Conservation (phyloP, 768 basidiomycete genomes). For the Dioszegia aurantiaca region DNA sequence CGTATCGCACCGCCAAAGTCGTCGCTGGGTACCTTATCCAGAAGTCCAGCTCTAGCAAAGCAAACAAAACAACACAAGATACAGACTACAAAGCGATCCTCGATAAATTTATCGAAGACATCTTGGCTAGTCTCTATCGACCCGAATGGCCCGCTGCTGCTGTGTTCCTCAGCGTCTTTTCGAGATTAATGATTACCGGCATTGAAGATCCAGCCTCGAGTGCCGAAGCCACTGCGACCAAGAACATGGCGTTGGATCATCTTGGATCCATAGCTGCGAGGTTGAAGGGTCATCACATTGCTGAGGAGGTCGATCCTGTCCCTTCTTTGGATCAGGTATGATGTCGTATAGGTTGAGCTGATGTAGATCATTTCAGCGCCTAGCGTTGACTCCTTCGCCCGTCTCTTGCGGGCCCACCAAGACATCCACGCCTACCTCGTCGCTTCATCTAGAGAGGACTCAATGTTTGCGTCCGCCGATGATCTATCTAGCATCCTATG, state of each 20-base stretch:
- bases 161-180: slow-evolving; percentile 72
- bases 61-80: slow-evolving; percentile 86
- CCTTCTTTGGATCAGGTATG: slow-evolving; percentile 69
- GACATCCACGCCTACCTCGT: slow-evolving; percentile 22
- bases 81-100: slow-evolving; percentile 90
- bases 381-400: slow-evolving; percentile 8
- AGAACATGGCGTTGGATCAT: slow-evolving; percentile 87
- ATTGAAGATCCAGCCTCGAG: slow-evolving; percentile 74
- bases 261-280: slow-evolving; percentile 86
- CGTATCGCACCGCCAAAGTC: slow-evolving; percentile 77
- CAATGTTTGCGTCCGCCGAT: slow-evolving; percentile 60
- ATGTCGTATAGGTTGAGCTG: slow-evolving; percentile 52
- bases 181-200: slow-evolving; percentile 79
- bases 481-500: slow-evolving; percentile 76
- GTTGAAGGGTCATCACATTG: slow-evolving; percentile 56
- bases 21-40: slow-evolving; percentile 71
- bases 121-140: slow-evolving; percentile 82
- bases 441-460: slow-evolving; percentile 26
- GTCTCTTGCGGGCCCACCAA: slow-evolving; percentile 21
- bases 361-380: slow-evolving; percentile 30
- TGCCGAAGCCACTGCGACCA: slow-evolving; percentile 76
- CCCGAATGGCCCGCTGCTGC: slow-evolving; percentile 97
- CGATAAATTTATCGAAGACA: slow-evolving; percentile 82
- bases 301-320: slow-evolving; percentile 9
- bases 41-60: slow-evolving; percentile 62